Conservation (phyloP, 306 rosid species). For the Castanopsis chinensis region DNA sequence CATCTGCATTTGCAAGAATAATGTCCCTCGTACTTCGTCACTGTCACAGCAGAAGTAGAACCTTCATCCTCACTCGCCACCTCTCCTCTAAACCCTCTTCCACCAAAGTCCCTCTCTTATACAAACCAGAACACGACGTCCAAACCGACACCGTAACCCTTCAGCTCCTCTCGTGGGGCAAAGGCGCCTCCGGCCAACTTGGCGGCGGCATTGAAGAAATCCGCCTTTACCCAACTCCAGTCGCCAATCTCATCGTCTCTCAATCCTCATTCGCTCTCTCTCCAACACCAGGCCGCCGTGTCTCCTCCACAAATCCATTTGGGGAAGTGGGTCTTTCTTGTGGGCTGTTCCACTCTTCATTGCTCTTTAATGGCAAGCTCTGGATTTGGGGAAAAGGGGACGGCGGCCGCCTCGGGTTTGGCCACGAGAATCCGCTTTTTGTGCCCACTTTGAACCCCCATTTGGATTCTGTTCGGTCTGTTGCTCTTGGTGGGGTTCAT, state of each 20-base stretch:
- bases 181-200: conserved; percentile 92
- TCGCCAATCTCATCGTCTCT: conserved; percentile 62
- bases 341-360: conserved; percentile 85
- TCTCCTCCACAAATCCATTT: background rate
- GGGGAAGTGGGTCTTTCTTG: conserved; percentile 77
- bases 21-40: conserved; percentile 6
- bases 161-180: conserved; percentile 91
- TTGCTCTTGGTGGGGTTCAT: conserved; percentile 81
- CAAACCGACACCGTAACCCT: conserved; percentile 32
- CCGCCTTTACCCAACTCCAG: conserved; percentile 81
- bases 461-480: conserved; percentile 45
- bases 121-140: conserved; percentile 32
- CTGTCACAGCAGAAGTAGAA: conserved; percentile 11
- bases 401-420: conserved; percentile 87
- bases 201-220: conserved; percentile 93
- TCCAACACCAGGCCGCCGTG: conserved; percentile 48
- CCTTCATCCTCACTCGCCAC: conserved; percentile 32
- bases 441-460: conserved; percentile 74
- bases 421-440: conserved; percentile 69
- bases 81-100: conserved; percentile 23
- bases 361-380: conserved; percentile 56
- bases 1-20: background rate
- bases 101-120: conserved; percentile 52
- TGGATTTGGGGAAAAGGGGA: conserved; percentile 99
- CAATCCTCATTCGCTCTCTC: conserved; percentile 51